Base-by-base conservation (phyloP, 75 land plant species). In the Larix kaempferi region DNA sequence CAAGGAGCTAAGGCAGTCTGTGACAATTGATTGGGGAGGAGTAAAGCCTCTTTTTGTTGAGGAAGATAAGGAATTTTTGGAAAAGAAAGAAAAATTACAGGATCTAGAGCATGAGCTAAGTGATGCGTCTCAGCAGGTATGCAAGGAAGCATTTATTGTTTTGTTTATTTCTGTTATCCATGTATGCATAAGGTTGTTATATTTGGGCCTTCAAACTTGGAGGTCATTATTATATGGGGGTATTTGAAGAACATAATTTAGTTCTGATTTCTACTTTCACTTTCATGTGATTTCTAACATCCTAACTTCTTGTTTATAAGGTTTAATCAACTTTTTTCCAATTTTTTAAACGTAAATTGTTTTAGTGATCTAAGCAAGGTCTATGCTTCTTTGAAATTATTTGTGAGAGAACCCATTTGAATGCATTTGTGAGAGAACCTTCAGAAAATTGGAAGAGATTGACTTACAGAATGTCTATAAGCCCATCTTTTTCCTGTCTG, bases 1-100 rank as follows among this genome's bases (percentile, higher is more conserved):
- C 64, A 97, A 86, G 82, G 99, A 97, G 81, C 79, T 97, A 81
- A 95, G 82, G 83, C 95, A 97, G 78, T 94, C 99, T 2, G 95
- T 97, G n/a, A 80, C 87, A 3, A 92, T 86, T 76, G 95, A 94
- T 23, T 97, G 92, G 99, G 95, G 89, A 56, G 87, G 93, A 12
- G 76, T 73, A 10, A 89, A 72, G 75, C 92, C 93, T 44, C 52
- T 86, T 3, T 82, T 89, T 61, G 82, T 85, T 0, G 95, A 97
- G 84, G 98, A 94, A 60, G 98, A 94, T 75, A 92, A 95, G 76
- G 93, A 87, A 52, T 97, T 97, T 64, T 15, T 95, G 71, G 98
- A 97, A 78, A 97, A 81, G 84, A 97, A 91, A 78, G 92, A 91
- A 76, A 91, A 83, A 79, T 21, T 97, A 84, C 84, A 78, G 61